Evolutionary conservation across 306 rosid genomes (phyloP), one percentile per base, ranked within the genome.

Genomic region (Pterocarpus santalinus): DNA sequence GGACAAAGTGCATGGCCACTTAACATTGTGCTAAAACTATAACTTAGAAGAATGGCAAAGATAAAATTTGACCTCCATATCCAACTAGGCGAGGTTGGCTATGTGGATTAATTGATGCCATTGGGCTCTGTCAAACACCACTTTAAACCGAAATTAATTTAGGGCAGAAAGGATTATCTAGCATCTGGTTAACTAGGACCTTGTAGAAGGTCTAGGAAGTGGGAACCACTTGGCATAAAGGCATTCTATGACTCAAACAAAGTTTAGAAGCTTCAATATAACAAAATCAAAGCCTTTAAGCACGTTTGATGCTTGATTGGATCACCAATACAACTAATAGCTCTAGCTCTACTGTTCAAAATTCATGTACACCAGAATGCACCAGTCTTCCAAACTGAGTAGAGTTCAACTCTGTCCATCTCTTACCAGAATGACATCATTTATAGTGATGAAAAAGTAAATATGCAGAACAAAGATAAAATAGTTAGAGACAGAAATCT

Each of bases 401-500:
- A 69, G 36, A 67, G 72, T 22, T 41, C 55, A 28, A 68, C 56
- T 68, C 58, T 65, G 35, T 72, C 41, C 62, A 38, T 77, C 65
- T 35, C 32, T 70, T 62, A 63, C 65, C 62, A 8, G 16, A 82
- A 76, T 14, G 28, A 33, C 51, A 8, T 32, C 32, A 75, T 33
- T 43, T 44, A 70, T 36, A 77, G 51, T 4, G 10, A 58, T 68
- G 51, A 53, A 16, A 60, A 84, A n/a, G 51, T 33, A 65, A 63
- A 66, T 16, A 46, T 30, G 77, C 15, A 38, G 66, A 81, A 47
- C 13, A 72, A 60, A 66, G 15, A 51, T 41, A 65, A 63, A 30
- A 73, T 17, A 33, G 66, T 34, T 33, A 73, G 72, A 68, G 44
- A 58, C 52, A 61, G 71, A 80, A 64, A 62, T 51, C 93, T 90